Evolutionary conservation across 495 filamentous ascomycete genomes (phyloP).

Genomic region (Penicillium maclennaniae): DNA sequence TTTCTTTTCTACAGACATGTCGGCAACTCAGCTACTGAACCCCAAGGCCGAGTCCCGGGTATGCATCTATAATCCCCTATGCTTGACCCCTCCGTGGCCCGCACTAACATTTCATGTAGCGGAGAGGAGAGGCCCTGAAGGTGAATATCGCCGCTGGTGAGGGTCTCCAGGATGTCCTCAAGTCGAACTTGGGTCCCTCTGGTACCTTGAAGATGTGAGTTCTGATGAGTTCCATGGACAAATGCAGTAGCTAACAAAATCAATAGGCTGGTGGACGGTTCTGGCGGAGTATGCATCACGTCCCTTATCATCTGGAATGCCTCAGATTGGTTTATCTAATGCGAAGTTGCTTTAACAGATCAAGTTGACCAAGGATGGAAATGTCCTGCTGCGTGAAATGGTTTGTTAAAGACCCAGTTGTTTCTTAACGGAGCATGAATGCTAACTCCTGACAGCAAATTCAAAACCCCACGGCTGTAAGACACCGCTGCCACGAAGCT

Average conservation of each 20-base stretch:
- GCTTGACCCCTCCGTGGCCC: constrained; percentile 17
- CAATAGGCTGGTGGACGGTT: constrained; percentile 85
- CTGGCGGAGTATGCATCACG: constrained; percentile 69
- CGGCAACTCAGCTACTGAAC: constrained; percentile 91
- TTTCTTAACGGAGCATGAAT: background rate
- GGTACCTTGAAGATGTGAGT: constrained; percentile 95
- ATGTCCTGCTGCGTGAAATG: constrained; percentile 94
- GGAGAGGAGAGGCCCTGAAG: constrained; percentile 89
- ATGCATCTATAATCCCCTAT: constrained; percentile 27
- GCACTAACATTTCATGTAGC: constrained; percentile 54
- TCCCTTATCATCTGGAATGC: constrained; percentile 10
- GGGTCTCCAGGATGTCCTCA: constrained; percentile 91
- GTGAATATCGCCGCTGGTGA: constrained; percentile 97
- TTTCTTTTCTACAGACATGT: constrained; percentile 36
- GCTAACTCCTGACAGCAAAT: constrained; percentile 57
- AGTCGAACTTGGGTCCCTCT: constrained; percentile 89
- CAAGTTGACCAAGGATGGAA: constrained; percentile 98
- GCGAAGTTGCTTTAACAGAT: constrained; percentile 54
- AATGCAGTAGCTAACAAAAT: constrained; percentile 27
- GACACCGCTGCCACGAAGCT: constrained; percentile 21
- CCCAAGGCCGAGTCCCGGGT: constrained; percentile 97
- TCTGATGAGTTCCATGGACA: background rate
- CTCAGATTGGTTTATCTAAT: constrained; percentile 13
- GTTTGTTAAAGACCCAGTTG: constrained; percentile 43
- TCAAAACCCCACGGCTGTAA: constrained; percentile 82